Conservation (phyloP, 1,284 basidiomycete species). For the Stygiomarasmius scandens region DNA sequence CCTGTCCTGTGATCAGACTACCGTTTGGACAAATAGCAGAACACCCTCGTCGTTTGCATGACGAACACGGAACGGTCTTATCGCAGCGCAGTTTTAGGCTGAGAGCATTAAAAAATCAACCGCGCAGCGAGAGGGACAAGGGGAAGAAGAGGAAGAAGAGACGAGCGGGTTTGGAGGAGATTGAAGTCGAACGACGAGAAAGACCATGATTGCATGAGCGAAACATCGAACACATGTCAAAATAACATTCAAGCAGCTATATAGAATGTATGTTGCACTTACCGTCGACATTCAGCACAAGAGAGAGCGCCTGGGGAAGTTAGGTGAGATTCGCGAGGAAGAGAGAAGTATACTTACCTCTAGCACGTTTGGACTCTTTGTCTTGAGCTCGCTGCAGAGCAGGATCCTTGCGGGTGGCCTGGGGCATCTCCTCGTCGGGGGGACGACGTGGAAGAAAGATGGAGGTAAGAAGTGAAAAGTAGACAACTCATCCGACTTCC, state of each 20-base stretch:
- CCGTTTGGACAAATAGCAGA: constrained; percentile 78
- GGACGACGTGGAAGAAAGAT: constrained; percentile 7
- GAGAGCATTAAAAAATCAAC: too few species aligned
- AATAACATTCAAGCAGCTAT: too few species aligned
- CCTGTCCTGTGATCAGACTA: constrained; percentile 69
- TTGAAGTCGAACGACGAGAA: too few species aligned
- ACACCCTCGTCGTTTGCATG: constrained; percentile 71
- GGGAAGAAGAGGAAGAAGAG: too few species aligned
- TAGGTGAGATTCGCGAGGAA: not conserved
- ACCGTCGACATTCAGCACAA: constrained; percentile 75
- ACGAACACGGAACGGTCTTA: constrained; percentile 66
- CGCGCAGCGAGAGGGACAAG: too few species aligned
- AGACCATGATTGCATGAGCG: too few species aligned
- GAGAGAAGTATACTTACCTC: constrained; percentile 39
- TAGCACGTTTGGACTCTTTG: constrained; percentile 64
- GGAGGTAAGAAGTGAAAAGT: constrained; percentile 15
- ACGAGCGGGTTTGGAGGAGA: too few species aligned
- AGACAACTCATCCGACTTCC: not conserved
- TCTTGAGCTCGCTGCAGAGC: constrained; percentile 45
- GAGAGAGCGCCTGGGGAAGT: constrained; percentile 54
- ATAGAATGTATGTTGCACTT: constrained; percentile 23
- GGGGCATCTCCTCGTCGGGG: constrained; percentile 35
- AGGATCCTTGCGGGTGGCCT: constrained; percentile 43
- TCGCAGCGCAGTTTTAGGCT: constrained; percentile 80
- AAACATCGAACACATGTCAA: too few species aligned